Conservation (phyloP, 164 flowering plant species). For the Piper longum region DNA sequence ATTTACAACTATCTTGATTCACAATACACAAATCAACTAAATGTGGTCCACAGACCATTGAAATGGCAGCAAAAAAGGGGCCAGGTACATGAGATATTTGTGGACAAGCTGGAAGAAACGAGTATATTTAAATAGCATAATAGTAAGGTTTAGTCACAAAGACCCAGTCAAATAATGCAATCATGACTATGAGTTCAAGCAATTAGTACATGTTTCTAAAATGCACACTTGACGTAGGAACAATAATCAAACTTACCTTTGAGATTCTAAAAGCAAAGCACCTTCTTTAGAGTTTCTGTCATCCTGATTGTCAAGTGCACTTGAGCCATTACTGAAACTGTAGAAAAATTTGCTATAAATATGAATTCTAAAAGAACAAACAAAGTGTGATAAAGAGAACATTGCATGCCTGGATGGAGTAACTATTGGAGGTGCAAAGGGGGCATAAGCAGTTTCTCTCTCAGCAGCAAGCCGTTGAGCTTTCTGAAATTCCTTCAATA, state of each 20-base stretch:
- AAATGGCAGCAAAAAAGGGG: too few relatives aligned
- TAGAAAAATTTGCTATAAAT: too few relatives aligned
- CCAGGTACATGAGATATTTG: too few relatives aligned
- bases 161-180: too few relatives aligned
- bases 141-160: too few relatives aligned
- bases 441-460: background rate
- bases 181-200: background rate
- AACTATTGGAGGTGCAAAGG: background rate
- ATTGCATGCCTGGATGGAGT: background rate
- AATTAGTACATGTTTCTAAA: background rate
- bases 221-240: background rate
- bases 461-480: slow-evolving; percentile 2
- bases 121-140: too few relatives aligned
- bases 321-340: slow-evolving; percentile 30
- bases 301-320: background rate
- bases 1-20: too few relatives aligned
- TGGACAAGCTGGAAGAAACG: too few relatives aligned
- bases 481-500: background rate
- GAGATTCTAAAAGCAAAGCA: background rate
- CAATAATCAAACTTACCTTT: slow-evolving; percentile 3
- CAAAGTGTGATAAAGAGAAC: background rate
- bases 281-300: background rate
- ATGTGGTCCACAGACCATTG: too few relatives aligned
- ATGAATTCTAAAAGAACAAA: too few relatives aligned
- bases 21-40: too few relatives aligned